These are phyloP conservation scores for Globisporangium abappressorium DNA, from an alignment of 352 stramenopile species.

Conservation along the genomic window DNA sequence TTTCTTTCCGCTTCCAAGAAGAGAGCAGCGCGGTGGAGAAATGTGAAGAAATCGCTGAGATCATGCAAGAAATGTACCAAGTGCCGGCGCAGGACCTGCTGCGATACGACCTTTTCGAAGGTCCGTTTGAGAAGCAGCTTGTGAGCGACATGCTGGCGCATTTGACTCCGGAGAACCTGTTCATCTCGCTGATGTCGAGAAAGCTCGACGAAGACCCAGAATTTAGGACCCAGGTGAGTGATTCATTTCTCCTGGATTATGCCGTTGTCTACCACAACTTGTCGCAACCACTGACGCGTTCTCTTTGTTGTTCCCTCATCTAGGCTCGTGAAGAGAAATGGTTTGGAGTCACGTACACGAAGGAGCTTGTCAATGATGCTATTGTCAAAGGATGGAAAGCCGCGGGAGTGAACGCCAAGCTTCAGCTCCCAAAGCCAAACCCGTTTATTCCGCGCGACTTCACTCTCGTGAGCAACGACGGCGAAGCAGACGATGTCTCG, in stretches of 20 bases:
- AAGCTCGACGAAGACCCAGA: slow-evolving; percentile 31
- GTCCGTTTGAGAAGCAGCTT: slow-evolving; percentile 39
- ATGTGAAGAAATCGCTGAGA: slow-evolving; percentile 65
- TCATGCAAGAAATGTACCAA: slow-evolving; percentile 74
- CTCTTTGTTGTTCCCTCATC: neutral
- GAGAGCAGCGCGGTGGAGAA: slow-evolving; percentile 62
- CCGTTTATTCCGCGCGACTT: slow-evolving; percentile 75
- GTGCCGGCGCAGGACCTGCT: slow-evolving; percentile 53
- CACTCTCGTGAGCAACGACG: slow-evolving; percentile 37
- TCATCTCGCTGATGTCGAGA: slow-evolving; percentile 51
- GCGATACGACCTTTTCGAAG: slow-evolving; percentile 63
- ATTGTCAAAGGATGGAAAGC: slow-evolving; percentile 41
- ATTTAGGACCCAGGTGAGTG: slow-evolving; percentile 35
- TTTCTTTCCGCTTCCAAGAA: slow-evolving; percentile 78
- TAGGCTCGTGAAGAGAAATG: slow-evolving; percentile 50
- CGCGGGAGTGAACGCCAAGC: slow-evolving; percentile 31
- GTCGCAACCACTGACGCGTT: neutral
- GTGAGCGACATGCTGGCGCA: slow-evolving; percentile 39
- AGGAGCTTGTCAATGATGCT: slow-evolving; percentile 31
- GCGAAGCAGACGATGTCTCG: slow-evolving; percentile 24
- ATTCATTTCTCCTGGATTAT: neutral
- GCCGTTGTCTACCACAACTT: neutral
- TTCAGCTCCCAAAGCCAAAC: slow-evolving; percentile 59
- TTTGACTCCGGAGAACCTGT: slow-evolving; percentile 48
- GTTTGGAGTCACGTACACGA: slow-evolving; percentile 62